A percentile compares a stretch with the other conserved stretches of the same genome.
Evolutionary conservation across 225 moss, liverwort and hornwort species (phyloP).

Genomic region (Marchantia polymorpha): DNA sequence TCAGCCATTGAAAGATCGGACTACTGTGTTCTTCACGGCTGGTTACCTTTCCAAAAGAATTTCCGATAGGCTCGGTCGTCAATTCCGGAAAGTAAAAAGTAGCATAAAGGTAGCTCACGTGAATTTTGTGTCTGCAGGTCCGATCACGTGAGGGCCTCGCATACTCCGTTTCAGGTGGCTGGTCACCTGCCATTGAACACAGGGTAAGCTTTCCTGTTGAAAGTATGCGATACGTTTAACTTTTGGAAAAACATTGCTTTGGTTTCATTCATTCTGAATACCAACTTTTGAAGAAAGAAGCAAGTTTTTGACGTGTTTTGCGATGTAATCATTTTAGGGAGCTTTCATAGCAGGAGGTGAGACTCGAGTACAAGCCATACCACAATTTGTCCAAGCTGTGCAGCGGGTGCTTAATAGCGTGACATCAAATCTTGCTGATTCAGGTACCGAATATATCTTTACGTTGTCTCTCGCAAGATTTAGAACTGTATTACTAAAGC

Average conservation of each 20-base stretch:
- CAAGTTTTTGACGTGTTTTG: neutral
- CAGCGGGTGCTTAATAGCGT: conserved; percentile 32
- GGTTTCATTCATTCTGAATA: too few relatives aligned
- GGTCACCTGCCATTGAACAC: conserved; percentile 45
- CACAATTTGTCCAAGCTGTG: conserved; percentile 38
- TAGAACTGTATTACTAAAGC: neutral
- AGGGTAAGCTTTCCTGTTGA: conserved; percentile 23
- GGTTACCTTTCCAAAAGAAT: neutral
- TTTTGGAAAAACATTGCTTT: neutral
- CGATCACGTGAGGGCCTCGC: conserved; percentile 45
- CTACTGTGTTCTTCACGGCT: neutral
- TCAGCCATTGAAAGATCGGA: too few relatives aligned
- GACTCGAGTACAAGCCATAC: conserved; percentile 35
- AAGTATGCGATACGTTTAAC: neutral
- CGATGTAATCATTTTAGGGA: conserved; percentile 16
- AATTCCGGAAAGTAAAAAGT: neutral
- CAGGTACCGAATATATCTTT: conserved; percentile 18
- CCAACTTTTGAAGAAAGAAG: too few relatives aligned
- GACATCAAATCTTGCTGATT: conserved; percentile 21
- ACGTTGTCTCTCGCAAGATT: neutral
- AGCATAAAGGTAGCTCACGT: neutral
- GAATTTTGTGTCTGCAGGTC: conserved; percentile 22
- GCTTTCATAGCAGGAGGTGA: conserved; percentile 41
- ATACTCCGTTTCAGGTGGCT: conserved; percentile 45
- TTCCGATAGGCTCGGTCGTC: neutral